Percentiles rank a stretch among this genome's conserved stretches.
Evolutionary conservation across 1,139 yeast species (phyloP).

Genomic region (Kurtzmaniella quercitrusa): DNA sequence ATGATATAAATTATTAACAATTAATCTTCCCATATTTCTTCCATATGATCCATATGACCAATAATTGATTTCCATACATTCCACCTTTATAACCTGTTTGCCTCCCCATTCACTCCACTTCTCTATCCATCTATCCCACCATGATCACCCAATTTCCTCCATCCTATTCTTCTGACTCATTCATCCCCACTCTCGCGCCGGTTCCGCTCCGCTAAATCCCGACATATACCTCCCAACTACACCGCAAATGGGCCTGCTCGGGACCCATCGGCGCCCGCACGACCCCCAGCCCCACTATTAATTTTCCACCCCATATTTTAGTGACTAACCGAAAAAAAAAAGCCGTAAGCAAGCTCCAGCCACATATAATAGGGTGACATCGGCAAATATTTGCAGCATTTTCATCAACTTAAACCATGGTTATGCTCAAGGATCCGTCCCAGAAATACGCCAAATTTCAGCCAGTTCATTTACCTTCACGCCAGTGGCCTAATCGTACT

Average conservation of each 20-base stretch:
- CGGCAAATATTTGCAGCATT: neutral
- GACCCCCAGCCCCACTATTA: slow-evolving; percentile 2
- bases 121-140: no score
- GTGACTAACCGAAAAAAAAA: slow-evolving; percentile 1
- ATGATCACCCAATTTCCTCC: neutral
- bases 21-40: no score
- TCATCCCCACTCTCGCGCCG: slow-evolving; percentile 2
- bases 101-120: neutral
- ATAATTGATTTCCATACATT: no score
- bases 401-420: slow-evolving; percentile 11
- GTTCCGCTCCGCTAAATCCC: slow-evolving; percentile 6
- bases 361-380: neutral
- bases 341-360: neutral
- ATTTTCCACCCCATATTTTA: slow-evolving; percentile 1
- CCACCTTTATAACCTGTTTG: neutral
- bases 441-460: slow-evolving; percentile 69
- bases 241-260: neutral
- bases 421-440: slow-evolving; percentile 66
- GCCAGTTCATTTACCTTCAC: slow-evolving; percentile 62
- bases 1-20: no score
- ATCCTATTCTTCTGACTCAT: neutral
- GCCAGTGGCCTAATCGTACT: slow-evolving; percentile 83
- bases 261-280: neutral
- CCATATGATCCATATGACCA: no score
- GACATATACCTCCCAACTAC: neutral